Evolutionary conservation across 495 filamentous ascomycete species (phyloP), one percentile per base, ranked within the genome.

Genomic region (Trichoderma reesei): DNA sequence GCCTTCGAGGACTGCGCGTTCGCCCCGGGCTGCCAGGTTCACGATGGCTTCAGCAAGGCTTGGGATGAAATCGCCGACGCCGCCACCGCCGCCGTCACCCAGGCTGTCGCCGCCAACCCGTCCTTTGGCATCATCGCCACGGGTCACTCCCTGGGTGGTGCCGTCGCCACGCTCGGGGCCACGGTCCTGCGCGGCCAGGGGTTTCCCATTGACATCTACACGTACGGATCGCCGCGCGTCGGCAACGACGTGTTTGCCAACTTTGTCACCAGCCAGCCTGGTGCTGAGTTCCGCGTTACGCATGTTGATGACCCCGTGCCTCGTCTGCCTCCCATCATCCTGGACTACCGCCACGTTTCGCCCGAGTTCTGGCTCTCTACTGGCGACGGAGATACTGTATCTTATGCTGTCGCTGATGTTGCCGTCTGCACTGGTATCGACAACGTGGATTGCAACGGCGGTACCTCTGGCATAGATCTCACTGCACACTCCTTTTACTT

Each of bases 141-240:
- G 0, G 88, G 89, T 7, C 88, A 91, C 77, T 86, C 83, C 39
- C 80, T 90, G 14, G 89, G 89, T 20, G 89, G 71, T 51, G 88
- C 88, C 3, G 70, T 91, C 38, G 86, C 82, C 26, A 82, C 79
- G 0, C 65, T 92, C 1, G 86, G 81, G 0, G 85, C 84, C 0
- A 82, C 78, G 11, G 79, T 81, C 63, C 72, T 89, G 63, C 79
- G 85, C 5, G 81, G 80, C 54, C 67, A 70, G 10, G 84, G 83
- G 9, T 64, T 68, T 48, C 62, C 46, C 20, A 67, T 71, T 34
- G 78, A 79, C 68, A 66, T 79, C 31, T 89, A 88, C 72, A 86
- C 83, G 6, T 90, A 82, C 71, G 89, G 87, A 65, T 76, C 82
- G 37, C 89, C 89, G 3, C 86, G 86, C 36, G 80, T 89, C 5